Percentiles rank a stretch among this genome's conserved stretches.
These are phyloP conservation scores for Acacia concinna DNA, from an alignment of 331 rosid genomes.

Conservation along the genomic window DNA sequence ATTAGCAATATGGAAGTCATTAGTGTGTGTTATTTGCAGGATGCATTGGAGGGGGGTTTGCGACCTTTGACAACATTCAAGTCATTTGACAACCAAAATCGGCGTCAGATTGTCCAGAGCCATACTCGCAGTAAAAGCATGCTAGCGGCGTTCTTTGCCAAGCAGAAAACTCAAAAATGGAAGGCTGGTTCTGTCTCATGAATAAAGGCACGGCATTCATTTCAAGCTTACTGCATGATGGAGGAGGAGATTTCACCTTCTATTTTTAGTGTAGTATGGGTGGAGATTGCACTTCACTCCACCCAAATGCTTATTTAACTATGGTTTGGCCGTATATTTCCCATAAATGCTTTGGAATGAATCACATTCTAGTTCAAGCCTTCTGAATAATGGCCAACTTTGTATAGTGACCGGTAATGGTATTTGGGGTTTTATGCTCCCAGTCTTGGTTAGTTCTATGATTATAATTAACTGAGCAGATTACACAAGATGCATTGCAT, in stretches of 20 bases:
- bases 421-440: background rate
- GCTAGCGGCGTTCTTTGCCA: conserved; percentile 85
- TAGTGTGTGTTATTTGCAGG: conserved; percentile 50
- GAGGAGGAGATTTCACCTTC: conserved; percentile 19
- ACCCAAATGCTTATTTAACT: conserved; percentile 20
- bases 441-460: conserved; percentile 4
- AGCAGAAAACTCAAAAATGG: conserved; percentile 66
- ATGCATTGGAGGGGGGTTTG: conserved; percentile 58
- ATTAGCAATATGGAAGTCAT: conserved; percentile 26
- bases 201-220: conserved; percentile 3
- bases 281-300: conserved; percentile 6
- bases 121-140: conserved; percentile 90
- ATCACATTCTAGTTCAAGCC: conserved; percentile 1
- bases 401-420: conserved; percentile 41
- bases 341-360: conserved; percentile 8
- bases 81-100: conserved; percentile 73
- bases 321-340: background rate
- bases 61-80: conserved; percentile 61
- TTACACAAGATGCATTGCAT: background rate
- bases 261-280: background rate
- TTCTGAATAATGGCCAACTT: conserved; percentile 50
- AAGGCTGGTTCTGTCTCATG: conserved; percentile 59
- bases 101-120: conserved; percentile 52
- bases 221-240: conserved; percentile 19
- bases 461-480: conserved; percentile 9